Conservation (phyloP, 2,329 filamentous ascomycete genomes). For the Teratosphaeriaceae sp. region DNA sequence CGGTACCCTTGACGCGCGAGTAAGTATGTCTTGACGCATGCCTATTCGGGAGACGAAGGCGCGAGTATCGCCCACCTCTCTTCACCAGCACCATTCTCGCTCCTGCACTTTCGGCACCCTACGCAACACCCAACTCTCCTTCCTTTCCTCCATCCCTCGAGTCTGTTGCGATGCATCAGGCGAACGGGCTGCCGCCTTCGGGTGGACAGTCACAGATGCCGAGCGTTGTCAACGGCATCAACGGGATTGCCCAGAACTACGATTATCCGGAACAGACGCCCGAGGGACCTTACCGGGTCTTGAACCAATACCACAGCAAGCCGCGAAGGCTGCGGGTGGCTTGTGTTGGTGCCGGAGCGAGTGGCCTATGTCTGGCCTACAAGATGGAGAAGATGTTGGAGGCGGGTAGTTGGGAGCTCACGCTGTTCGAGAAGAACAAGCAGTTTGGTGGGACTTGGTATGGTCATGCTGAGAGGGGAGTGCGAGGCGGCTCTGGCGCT, state of each 20-base stretch:
- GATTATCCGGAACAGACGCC: conserved; percentile 9
- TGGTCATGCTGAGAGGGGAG: not conserved
- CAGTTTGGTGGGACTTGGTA: conserved; percentile 33
- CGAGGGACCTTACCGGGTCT: conserved; percentile 9
- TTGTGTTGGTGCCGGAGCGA: conserved; percentile 26
- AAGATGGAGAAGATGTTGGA: conserved; percentile 29
- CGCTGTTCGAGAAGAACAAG: conserved; percentile 37
- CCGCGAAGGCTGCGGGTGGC: conserved; percentile 4
- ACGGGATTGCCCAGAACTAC: conserved; percentile 10
- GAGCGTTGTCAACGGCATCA: conserved; percentile 11
- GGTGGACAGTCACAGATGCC: conserved; percentile 12
- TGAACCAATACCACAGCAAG: conserved; percentile 13
- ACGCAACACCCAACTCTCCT: not conserved
- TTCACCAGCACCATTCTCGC: not conserved
- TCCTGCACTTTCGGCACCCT: not conserved
- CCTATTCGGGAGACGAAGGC: not conserved
- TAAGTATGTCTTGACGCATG: conserved; percentile 1
- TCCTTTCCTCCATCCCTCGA: not conserved
- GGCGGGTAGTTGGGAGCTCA: conserved; percentile 20
- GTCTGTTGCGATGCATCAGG: conserved; percentile 2
- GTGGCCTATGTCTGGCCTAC: conserved; percentile 33
- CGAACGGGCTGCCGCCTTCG: not conserved
- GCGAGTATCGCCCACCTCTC: not conserved
- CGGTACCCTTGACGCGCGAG: conserved; percentile 2
- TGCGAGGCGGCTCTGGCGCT: not conserved